Evolutionary conservation across 352 stramenopile genomes (phyloP), one percentile per base, ranked within the genome.

Genomic region (Pythium periplocum): DNA sequence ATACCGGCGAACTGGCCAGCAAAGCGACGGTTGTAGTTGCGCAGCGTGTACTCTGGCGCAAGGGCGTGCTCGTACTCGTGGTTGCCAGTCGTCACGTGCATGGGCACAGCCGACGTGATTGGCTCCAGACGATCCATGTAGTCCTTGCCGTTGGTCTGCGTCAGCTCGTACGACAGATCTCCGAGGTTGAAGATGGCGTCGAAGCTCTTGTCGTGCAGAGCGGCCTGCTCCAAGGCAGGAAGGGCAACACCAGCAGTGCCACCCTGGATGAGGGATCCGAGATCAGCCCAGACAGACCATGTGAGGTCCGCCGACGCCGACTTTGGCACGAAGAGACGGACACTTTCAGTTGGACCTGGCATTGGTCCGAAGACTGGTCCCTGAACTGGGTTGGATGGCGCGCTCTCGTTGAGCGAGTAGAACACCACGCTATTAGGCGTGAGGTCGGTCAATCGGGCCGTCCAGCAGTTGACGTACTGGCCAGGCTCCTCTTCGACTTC

Each of bases 1-100:
- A 43, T 44, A 38, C 57, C 57, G 43, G n/a, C 46, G 46, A 43
- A 31, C n/a, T 48, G 51, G 1, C 57, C 57, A 4, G 17, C 35
- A 43, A 64, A 64, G 30, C 57, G 57, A 17, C 31, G 31, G 35
- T 54, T 7, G 45, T 64, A 64, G 51, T 64, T 64, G 17, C 26
- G 26, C 42, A 64, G 37, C 6, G 57, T 45, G 7, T 38, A 48
- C 7, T 51, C 9, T 7, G 41, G 49, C 17, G 40, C 4, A 12
- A 48, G n/a, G 2, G 49, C 57, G 41, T 51, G 46, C 9, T 51
- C 33, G 45, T 55, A 59, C 31, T 64, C 57, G 44, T 64, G 57
- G 36, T 64, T 64, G 51, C 57, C 57, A 26, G 47, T 59, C 2
- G 57, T 64, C 8, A 42, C 55, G 37, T 64, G 57, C 57, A 64